These are phyloP conservation scores for Purshia tridentata DNA, from an alignment of 306 rosid species.

Conservation along the genomic window DNA sequence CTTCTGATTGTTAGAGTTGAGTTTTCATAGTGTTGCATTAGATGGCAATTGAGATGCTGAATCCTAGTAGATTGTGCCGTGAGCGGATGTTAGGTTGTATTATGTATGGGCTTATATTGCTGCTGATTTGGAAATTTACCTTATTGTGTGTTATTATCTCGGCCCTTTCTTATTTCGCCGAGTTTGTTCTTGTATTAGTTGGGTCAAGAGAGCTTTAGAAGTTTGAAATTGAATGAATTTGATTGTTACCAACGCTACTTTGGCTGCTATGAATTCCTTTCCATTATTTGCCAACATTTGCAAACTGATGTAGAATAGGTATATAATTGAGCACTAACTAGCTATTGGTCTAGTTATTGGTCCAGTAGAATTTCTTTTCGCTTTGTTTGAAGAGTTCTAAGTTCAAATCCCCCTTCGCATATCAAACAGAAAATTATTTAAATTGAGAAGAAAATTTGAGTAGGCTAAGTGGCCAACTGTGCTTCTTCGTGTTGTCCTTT, in stretches of 20 bases:
- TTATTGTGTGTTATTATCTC: not conserved
- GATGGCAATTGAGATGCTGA: conserved; percentile 8
- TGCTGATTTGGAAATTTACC: not conserved
- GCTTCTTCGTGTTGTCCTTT: no score
- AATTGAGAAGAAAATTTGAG: not conserved
- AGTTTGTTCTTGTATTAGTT: not conserved
- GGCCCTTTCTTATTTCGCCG: no score
- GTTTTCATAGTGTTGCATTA: conserved; percentile 13
- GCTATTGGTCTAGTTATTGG: no score
- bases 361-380: no score
- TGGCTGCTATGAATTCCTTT: not conserved
- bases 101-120: not conserved
- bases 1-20: conserved; percentile 28
- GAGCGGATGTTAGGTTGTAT: conserved; percentile 8
- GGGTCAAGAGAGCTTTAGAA: not conserved
- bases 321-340: no score
- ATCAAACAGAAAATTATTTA: not conserved
- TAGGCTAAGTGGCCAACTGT: no score
- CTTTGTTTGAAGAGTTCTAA: no score
- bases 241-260: not conserved
- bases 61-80: conserved; percentile 5
- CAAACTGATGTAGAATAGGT: not conserved
- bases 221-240: conserved; percentile 3
- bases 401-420: no score
- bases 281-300: not conserved